Conservation (phyloP, 306 rosid species). For the Prunus armeniaca region DNA sequence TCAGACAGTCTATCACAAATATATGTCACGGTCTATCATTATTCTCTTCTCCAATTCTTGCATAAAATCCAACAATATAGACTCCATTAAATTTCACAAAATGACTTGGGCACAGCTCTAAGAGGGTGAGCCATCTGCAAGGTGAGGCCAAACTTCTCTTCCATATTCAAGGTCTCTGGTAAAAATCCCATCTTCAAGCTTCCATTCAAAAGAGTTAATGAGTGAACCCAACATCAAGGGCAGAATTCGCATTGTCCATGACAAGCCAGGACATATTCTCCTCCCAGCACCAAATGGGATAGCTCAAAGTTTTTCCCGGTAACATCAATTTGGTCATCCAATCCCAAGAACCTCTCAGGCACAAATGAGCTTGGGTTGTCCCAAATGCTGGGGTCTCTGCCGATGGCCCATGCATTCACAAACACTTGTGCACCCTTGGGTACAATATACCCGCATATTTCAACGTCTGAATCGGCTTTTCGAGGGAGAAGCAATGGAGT, state of each 20-base stretch:
- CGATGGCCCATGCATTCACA: slow-evolving; percentile 23
- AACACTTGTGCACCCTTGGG: slow-evolving; percentile 29
- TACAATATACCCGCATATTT: slow-evolving; percentile 5
- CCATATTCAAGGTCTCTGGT: slow-evolving; percentile 21
- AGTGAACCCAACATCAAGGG: slow-evolving; percentile 39
- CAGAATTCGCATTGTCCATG: slow-evolving; percentile 30
- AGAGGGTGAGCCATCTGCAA: slow-evolving; percentile 13
- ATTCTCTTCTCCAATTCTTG: too few species aligned
- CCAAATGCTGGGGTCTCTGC: slow-evolving; percentile 22
- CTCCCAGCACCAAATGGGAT: slow-evolving; percentile 41
- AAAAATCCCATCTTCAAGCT: slow-evolving; percentile 27
- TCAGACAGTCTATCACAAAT: too few species aligned
- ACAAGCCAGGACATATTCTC: slow-evolving; percentile 42
- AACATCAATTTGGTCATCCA: slow-evolving; percentile 1
- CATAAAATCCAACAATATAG: too few species aligned
- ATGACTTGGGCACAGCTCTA: neutral
- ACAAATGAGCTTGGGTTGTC: slow-evolving; percentile 1
- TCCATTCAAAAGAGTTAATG: slow-evolving; percentile 36
- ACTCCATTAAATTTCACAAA: too few species aligned
- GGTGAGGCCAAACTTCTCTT: slow-evolving; percentile 17
- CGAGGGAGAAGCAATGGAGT: slow-evolving; percentile 14
- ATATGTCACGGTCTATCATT: too few species aligned
- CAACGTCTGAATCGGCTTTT: slow-evolving; percentile 10
- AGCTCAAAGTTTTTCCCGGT: slow-evolving; percentile 31
- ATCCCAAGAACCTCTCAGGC: slow-evolving; percentile 26